Evolutionary conservation across 352 stramenopile genomes (phyloP).

Genomic region (Globisporangium uncinulatum): DNA sequence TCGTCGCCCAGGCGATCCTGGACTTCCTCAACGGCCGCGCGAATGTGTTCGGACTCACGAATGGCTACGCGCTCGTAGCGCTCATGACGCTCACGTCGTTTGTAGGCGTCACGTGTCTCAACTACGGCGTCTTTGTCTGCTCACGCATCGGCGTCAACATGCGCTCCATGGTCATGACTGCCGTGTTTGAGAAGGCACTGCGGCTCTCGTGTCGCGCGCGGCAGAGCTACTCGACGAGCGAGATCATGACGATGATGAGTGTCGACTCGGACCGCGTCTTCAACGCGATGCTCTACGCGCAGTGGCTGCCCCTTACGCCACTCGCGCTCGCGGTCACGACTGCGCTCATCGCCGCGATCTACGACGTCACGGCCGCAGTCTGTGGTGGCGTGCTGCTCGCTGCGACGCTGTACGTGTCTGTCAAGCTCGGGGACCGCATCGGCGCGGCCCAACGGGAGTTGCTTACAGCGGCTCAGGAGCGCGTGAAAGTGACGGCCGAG

Average conservation of each 20-base stretch:
- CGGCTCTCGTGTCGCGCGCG: constrained; percentile 13
- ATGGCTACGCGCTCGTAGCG: constrained; percentile 18
- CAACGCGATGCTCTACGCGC: constrained; percentile 6
- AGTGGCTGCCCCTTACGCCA: constrained; percentile 8
- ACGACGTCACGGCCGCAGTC: constrained; percentile 4
- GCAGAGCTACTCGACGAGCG: constrained; percentile 15
- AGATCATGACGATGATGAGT: constrained; percentile 21
- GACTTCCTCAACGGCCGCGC: constrained; percentile 13
- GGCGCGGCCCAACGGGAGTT: constrained; percentile 6
- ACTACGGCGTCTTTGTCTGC: constrained; percentile 19
- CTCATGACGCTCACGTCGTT: constrained; percentile 16
- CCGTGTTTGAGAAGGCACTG: constrained; percentile 19
- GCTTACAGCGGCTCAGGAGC: constrained; percentile 31
- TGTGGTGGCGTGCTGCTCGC: constrained; percentile 1
- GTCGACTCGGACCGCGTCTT: constrained; percentile 26
- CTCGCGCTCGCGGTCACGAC: constrained; percentile 13
- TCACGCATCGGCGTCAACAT: constrained; percentile 17
- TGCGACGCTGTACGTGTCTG: constrained; percentile 1
- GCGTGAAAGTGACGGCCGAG: constrained; percentile 93
- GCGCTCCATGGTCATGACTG: constrained; percentile 17
- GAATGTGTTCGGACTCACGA: constrained; percentile 10
- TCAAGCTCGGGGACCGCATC: background rate
- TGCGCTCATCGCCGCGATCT: constrained; percentile 13
- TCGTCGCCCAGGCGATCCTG: constrained; percentile 20
- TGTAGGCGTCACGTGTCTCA: constrained; percentile 14